phyloP scores from a whole-genome alignment of 306 rosid species.

The Gastrolobium villosum region DNA sequence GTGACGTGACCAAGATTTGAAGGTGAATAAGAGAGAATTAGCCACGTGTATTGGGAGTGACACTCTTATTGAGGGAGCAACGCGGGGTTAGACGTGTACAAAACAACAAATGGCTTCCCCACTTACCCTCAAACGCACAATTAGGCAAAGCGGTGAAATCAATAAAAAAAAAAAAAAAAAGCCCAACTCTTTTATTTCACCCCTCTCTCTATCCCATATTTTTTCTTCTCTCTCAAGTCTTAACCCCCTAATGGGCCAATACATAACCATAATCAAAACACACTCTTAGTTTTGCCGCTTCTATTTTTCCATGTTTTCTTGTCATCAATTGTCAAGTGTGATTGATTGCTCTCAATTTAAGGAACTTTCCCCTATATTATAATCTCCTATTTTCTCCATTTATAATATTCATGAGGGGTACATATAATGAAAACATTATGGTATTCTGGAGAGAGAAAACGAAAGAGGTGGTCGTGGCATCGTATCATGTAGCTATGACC shows the following conservation, averaged over 20 bases:
- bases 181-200: conserved; percentile 21
- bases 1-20: conserved; percentile 65
- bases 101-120: conserved; percentile 41
- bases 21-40: conserved; percentile 22
- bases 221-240: too few species aligned
- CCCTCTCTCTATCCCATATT: too few species aligned
- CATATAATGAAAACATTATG: background rate
- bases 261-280: background rate
- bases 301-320: conserved; percentile 17
- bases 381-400: background rate
- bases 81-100: conserved; percentile 85
- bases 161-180: background rate
- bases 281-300: background rate
- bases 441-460: conserved; percentile 25
- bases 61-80: conserved; percentile 53
- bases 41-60: conserved; percentile 68
- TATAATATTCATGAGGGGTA: conserved; percentile 1
- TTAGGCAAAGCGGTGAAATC: conserved; percentile 30
- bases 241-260: conserved; percentile 57
- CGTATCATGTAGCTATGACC: conserved; percentile 46
- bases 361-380: conserved; percentile 45
- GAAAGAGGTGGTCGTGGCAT: conserved; percentile 64
- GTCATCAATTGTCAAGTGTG: conserved; percentile 45
- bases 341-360: conserved; percentile 50
- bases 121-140: conserved; percentile 19